These are phyloP conservation scores for Zygosaccharomyces siamensis DNA, from an alignment of 805 yeast genomes.

Conservation along the genomic window DNA sequence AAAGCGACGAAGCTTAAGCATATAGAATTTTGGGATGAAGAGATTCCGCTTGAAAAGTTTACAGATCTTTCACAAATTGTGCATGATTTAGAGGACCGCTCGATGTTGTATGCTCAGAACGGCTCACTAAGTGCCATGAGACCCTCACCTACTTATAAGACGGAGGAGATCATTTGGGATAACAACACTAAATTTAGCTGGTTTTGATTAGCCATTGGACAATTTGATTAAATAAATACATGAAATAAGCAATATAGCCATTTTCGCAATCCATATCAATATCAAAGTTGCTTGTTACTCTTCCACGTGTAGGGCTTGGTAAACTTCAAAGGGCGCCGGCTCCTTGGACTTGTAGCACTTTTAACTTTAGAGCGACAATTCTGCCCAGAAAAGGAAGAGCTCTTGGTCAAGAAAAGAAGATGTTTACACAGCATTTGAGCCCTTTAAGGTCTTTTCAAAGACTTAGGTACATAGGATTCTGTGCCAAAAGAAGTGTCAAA, in stretches of 20 bases:
- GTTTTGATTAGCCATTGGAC: slow-evolving; percentile 34
- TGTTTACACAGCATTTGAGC: neutral
- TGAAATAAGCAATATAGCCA: neutral
- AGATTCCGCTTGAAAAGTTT: slow-evolving; percentile 27
- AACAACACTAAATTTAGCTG: slow-evolving; percentile 46
- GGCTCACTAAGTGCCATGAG: slow-evolving; percentile 41
- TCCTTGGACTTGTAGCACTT: neutral
- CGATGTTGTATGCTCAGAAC: slow-evolving; percentile 26
- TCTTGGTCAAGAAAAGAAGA: neutral
- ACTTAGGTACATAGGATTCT: neutral
- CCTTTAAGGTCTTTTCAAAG: neutral
- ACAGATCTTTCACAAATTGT: slow-evolving; percentile 21
- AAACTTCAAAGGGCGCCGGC: neutral
- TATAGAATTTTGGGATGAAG: slow-evolving; percentile 41
- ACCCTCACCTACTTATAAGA: slow-evolving; percentile 26
- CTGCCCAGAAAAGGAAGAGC: neutral
- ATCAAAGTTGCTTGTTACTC: neutral
- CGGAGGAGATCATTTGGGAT: slow-evolving; percentile 36
- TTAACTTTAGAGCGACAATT: neutral
- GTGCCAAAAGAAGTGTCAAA: slow-evolving; percentile 37
- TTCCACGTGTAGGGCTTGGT: neutral
- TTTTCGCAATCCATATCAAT: neutral
- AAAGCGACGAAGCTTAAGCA: slow-evolving; percentile 23
- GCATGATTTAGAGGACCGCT: slow-evolving; percentile 22
- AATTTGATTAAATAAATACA: neutral